Conservation (phyloP, 1,284 basidiomycete genomes). For the Ustilago curta region DNA sequence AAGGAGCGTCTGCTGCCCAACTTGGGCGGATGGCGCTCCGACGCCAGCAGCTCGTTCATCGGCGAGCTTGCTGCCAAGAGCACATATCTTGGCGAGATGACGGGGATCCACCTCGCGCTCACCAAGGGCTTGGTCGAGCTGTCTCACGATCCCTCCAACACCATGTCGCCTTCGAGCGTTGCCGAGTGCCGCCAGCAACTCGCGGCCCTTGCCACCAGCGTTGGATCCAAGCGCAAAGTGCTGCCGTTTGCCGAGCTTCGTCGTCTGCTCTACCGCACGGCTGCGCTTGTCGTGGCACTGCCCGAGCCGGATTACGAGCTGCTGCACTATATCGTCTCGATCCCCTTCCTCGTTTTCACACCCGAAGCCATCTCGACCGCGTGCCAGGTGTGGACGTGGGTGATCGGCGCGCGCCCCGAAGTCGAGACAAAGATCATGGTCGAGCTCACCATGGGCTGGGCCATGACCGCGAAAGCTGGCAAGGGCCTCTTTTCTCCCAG, state of each 20-base stretch:
- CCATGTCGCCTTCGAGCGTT: constrained; percentile 74
- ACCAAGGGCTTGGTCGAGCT: constrained; percentile 73
- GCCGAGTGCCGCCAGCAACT: constrained; percentile 79
- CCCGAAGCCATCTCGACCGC: constrained; percentile 86
- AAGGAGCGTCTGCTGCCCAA: constrained; percentile 61
- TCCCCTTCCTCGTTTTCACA: constrained; percentile 91
- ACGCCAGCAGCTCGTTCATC: constrained; percentile 62
- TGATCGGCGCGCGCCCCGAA: constrained; percentile 86
- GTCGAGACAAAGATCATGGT: constrained; percentile 82
- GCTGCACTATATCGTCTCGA: constrained; percentile 84
- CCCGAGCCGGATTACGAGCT: constrained; percentile 81
- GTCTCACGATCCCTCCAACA: constrained; percentile 75
- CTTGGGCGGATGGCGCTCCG: constrained; percentile 68
- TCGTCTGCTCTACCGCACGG: constrained; percentile 86
- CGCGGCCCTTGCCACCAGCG: constrained; percentile 75
- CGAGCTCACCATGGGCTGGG: constrained; percentile 89
- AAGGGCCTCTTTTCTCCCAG: constrained; percentile 70
- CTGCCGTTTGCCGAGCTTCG: constrained; percentile 77
- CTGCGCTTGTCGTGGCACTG: constrained; percentile 71
- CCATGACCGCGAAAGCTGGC: constrained; percentile 82
- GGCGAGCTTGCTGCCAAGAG: constrained; percentile 62
- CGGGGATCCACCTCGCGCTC: constrained; percentile 79
- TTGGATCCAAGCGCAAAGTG: constrained; percentile 17
- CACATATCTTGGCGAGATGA: constrained; percentile 77
- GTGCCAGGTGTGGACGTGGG: constrained; percentile 96